Evolutionary conservation across 331 rosid species (phyloP).

Genomic region (Pyrus hybrid): DNA sequence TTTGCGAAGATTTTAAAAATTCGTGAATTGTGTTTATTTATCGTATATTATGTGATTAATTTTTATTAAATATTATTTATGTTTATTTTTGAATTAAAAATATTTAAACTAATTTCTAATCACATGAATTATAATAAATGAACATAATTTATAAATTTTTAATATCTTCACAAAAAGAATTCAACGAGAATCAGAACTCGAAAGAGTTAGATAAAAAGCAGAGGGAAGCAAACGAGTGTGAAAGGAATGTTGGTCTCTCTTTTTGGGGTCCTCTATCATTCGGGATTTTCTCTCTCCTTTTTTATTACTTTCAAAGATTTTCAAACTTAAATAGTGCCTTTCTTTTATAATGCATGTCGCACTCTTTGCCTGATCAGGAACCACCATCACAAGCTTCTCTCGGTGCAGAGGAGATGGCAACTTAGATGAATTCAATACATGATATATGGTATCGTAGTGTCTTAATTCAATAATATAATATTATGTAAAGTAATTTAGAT

Average conservation of each 20-base stretch:
- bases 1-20: accelerated
- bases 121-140: accelerated
- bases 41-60: accelerated
- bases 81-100: too few relatives aligned
- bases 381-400: neutral
- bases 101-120: too few relatives aligned
- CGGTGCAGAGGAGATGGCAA: neutral
- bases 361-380: slow-evolving; percentile 2
- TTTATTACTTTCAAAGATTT: neutral
- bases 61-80: too few relatives aligned
- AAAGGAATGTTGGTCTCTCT: slow-evolving; percentile 16
- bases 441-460: too few relatives aligned
- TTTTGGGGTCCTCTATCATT: neutral
- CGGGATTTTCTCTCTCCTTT: neutral
- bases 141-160: accelerated
- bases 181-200: accelerated
- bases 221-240: slow-evolving; percentile 1
- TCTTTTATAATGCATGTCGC: neutral
- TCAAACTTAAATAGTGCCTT: neutral
- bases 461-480: too few relatives aligned
- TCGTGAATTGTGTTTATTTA: too few relatives aligned
- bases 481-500: too few relatives aligned
- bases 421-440: neutral
- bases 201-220: neutral
- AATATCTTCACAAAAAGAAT: too few relatives aligned